Percentiles rank a stretch among this genome's conserved stretches.
These are phyloP conservation scores for Aphanocladium album DNA, from an alignment of 2,329 filamentous ascomycete species.

Conservation along the genomic window DNA sequence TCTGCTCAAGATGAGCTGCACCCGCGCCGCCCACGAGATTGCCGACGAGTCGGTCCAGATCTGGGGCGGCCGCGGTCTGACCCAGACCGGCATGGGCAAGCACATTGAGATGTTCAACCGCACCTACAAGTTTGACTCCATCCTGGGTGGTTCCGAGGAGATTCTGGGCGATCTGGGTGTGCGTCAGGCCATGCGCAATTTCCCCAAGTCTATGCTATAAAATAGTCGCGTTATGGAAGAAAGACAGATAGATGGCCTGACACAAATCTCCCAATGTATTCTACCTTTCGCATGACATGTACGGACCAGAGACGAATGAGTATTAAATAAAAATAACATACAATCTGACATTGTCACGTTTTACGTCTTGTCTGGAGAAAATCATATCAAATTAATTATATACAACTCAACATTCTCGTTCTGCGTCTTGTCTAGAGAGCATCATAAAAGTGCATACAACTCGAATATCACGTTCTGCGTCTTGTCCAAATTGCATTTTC, in stretches of 20 bases:
- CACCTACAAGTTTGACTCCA: constrained; percentile 76
- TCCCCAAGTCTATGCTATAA: constrained; percentile 77
- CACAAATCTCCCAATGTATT: neutral
- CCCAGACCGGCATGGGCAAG: constrained; percentile 76
- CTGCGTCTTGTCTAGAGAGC: no score
- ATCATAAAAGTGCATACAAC: no score
- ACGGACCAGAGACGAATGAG: neutral
- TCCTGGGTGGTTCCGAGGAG: constrained; percentile 78
- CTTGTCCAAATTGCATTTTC: neutral
- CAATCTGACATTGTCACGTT: no score
- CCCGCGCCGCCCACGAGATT: constrained; percentile 73
- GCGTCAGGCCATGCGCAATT: constrained; percentile 74
- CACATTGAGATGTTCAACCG: constrained; percentile 81
- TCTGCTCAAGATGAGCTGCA: constrained; percentile 73
- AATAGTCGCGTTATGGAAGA: neutral
- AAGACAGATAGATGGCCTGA: neutral
- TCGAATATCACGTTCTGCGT: neutral
- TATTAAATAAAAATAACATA: no score
- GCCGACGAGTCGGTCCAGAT: constrained; percentile 82
- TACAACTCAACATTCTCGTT: no score
- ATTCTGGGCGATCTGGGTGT: constrained; percentile 77
- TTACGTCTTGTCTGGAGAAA: no score
- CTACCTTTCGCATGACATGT: no score
- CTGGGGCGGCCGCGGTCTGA: constrained; percentile 76
- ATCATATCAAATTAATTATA: no score